Evolutionary conservation across 2,329 filamentous ascomycete genomes (phyloP).

Genomic region (Lachnellula hyalina): DNA sequence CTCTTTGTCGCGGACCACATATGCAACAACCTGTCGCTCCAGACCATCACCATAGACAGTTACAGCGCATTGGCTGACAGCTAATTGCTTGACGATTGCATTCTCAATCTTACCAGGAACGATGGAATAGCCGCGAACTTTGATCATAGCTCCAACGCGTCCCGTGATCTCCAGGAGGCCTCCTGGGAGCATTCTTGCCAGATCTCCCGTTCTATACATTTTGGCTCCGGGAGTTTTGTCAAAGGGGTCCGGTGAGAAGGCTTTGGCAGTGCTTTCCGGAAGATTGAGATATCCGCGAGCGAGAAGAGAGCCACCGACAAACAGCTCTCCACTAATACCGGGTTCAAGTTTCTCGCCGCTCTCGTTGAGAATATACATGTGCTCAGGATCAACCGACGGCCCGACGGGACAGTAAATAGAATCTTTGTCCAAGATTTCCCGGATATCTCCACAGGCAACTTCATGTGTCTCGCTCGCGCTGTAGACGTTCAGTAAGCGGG

Average conservation of each 20-base stretch:
- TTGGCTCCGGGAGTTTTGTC: conserved; percentile 52
- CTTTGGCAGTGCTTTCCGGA: conserved; percentile 70
- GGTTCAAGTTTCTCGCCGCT: conserved; percentile 56
- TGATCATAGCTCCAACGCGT: conserved; percentile 83
- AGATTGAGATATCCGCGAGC: conserved; percentile 74
- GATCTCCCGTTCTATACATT: conserved; percentile 81
- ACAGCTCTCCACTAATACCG: conserved; percentile 67
- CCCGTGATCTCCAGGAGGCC: conserved; percentile 81
- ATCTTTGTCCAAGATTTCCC: conserved; percentile 59
- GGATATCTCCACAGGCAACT: conserved; percentile 66
- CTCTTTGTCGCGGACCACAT: conserved; percentile 65
- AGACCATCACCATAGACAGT: conserved; percentile 70
- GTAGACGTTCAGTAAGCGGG: conserved; percentile 72
- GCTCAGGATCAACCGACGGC: conserved; percentile 59
- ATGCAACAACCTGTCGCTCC: conserved; percentile 70
- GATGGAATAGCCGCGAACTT: conserved; percentile 78
- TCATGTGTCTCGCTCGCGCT: conserved; percentile 67
- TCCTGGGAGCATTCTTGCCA: conserved; percentile 76
- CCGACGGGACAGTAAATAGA: conserved; percentile 69
- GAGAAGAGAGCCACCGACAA: conserved; percentile 66
- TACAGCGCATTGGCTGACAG: conserved; percentile 67
- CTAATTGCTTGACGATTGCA: conserved; percentile 62
- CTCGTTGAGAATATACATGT: conserved; percentile 70
- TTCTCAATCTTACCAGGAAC: conserved; percentile 76
- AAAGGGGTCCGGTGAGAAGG: conserved; percentile 64